Evolutionary conservation across 2,329 filamentous ascomycete genomes (phyloP).

Genomic region (Westerdykella ornata): DNA sequence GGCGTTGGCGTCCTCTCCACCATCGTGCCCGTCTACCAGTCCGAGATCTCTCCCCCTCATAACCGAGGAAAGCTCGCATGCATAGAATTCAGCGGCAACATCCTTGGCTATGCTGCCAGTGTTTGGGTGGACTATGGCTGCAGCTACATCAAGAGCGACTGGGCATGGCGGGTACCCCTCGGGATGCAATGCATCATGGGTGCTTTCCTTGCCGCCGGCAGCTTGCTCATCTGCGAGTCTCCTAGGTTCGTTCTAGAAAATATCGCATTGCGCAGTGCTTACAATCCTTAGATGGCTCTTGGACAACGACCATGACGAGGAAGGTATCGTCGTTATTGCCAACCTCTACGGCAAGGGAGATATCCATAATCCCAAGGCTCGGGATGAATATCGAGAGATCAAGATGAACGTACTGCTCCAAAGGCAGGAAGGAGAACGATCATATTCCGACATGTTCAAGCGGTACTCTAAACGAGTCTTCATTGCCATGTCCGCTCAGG

Average conservation of each 20-base stretch:
- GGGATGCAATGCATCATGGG: conserved; percentile 95
- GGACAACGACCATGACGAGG: conserved; percentile 96
- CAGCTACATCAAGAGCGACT: conserved; percentile 75
- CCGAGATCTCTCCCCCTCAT: conserved; percentile 73
- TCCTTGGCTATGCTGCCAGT: conserved; percentile 88
- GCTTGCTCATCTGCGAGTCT: conserved; percentile 90
- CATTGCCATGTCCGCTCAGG: conserved; percentile 98
- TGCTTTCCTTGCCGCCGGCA: conserved; percentile 72
- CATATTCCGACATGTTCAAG: conserved; percentile 90
- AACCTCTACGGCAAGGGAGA: conserved; percentile 95
- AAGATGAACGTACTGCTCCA: conserved; percentile 95
- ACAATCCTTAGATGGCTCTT: conserved; percentile 69
- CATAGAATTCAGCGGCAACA: conserved; percentile 97
- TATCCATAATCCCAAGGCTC: conserved; percentile 84
- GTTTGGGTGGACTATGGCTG: conserved; percentile 99
- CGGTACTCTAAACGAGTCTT: conserved; percentile 88
- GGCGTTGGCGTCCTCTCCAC: conserved; percentile 47
- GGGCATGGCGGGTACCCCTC: conserved; percentile 85
- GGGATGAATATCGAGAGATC: conserved; percentile 96
- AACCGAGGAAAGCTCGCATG: conserved; percentile 93
- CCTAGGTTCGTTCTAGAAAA: conserved; percentile 58
- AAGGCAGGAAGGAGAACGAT: conserved; percentile 88
- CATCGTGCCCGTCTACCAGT: conserved; percentile 50
- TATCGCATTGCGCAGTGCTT: conserved; percentile 14
- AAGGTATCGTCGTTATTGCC: conserved; percentile 96